Conservation (phyloP, 305 asterid genomes). For the Fraxinus dipetala region DNA sequence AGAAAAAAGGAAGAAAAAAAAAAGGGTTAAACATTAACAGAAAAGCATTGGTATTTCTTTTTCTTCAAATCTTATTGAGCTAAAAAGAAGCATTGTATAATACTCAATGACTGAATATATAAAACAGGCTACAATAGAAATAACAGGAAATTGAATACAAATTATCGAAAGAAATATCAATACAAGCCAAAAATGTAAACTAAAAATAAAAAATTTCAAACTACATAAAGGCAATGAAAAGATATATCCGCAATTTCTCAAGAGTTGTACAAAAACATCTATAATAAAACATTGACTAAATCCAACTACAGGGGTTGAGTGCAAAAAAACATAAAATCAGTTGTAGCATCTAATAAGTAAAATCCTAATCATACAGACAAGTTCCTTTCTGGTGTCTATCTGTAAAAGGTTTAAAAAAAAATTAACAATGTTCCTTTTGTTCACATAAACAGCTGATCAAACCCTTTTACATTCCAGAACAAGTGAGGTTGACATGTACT, state of each 20-base stretch:
- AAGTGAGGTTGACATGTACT: neutral
- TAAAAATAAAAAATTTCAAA: neutral
- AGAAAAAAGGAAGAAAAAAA: too few species aligned
- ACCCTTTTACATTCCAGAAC: conserved; percentile 14
- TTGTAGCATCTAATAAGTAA: neutral
- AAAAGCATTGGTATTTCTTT: neutral
- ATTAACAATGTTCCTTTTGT: neutral
- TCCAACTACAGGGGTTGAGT: neutral
- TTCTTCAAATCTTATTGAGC: neutral
- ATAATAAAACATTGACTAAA: neutral
- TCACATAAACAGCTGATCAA: neutral
- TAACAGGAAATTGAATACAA: neutral
- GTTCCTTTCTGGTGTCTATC: conserved; percentile 18
- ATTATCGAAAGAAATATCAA: neutral
- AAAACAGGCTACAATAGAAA: neutral
- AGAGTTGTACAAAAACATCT: neutral
- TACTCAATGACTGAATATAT: neutral
- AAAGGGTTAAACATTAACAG: neutral
- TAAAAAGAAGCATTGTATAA: neutral
- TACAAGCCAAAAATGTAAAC: neutral
- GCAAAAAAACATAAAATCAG: neutral
- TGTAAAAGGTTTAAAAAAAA: neutral
- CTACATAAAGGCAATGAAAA: neutral
- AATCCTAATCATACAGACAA: conserved; percentile 20
- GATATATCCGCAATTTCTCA: neutral